These are phyloP conservation scores for Chlorella sp. DNA, from an alignment of 139 green algal genomes.

Conservation along the genomic window DNA sequence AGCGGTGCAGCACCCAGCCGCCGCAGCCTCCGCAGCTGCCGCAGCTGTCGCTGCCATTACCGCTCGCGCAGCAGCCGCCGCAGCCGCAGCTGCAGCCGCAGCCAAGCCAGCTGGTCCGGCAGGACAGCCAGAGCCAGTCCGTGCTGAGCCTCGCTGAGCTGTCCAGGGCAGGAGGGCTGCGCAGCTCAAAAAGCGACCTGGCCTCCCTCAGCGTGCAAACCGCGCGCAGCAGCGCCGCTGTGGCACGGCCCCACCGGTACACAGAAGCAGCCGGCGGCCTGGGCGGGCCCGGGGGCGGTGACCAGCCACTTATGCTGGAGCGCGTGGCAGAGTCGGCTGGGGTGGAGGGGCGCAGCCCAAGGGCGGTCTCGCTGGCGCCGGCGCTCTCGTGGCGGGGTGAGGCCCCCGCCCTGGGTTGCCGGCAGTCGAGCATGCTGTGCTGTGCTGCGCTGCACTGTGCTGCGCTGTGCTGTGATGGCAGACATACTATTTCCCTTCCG, in stretches of 20 bases:
- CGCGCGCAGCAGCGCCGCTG: neutral
- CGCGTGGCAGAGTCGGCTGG: neutral
- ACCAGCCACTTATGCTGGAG: neutral
- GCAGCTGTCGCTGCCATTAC: neutral
- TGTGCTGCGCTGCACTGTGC: no score
- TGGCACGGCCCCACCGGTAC: neutral
- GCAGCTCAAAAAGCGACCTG: constrained; percentile 4
- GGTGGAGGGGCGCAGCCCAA: no score
- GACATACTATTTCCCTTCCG: no score
- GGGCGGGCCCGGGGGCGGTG: neutral
- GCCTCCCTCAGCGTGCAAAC: neutral
- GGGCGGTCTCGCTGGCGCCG: neutral
- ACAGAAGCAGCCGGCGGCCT: neutral
- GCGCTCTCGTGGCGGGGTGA: neutral
- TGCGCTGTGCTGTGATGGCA: no score
- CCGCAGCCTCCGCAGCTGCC: neutral
- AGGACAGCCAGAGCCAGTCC: constrained; percentile 4
- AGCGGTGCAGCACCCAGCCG: neutral
- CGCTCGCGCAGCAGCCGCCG: neutral
- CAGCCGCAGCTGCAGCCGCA: neutral
- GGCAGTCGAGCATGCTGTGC: neutral
- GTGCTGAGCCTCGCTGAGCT: neutral
- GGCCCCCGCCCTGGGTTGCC: neutral
- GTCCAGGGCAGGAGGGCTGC: neutral
- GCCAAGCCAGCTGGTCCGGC: neutral